Conservation (phyloP, 306 rosid species). For the Leucaena leucocephala region DNA sequence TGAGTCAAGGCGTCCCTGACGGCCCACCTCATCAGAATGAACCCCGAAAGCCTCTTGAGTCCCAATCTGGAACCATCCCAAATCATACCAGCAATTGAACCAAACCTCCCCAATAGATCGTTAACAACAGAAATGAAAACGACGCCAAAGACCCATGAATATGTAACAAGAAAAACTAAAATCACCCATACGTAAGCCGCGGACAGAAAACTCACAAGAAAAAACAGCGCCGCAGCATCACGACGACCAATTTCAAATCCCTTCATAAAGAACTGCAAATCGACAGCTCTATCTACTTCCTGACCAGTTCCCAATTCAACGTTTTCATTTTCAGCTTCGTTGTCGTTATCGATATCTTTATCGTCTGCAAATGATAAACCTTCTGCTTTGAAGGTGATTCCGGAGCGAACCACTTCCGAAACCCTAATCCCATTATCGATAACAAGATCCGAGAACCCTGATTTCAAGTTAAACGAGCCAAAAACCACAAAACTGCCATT, state of each 20-base stretch:
- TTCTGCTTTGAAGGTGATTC: constrained; percentile 55
- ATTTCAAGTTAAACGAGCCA: constrained; percentile 40
- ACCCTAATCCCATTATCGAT: constrained; percentile 73
- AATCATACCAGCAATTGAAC: constrained; percentile 53
- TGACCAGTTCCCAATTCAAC: constrained; percentile 46
- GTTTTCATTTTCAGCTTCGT: constrained; percentile 29
- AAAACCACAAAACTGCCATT: constrained; percentile 56
- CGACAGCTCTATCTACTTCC: constrained; percentile 54
- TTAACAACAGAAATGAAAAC: constrained; percentile 74
- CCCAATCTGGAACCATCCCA: too few relatives aligned
- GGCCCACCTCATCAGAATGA: too few relatives aligned
- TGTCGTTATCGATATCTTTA: constrained; percentile 33
- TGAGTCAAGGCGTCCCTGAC: constrained; percentile 32
- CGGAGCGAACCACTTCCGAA: constrained; percentile 69
- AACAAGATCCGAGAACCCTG: constrained; percentile 76
- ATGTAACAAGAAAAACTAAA: too few relatives aligned
- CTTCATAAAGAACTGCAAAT: constrained; percentile 64
- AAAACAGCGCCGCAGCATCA: constrained; percentile 67
- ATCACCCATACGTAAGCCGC: constrained; percentile 37
- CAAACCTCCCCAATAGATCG: constrained; percentile 69
- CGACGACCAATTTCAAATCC: constrained; percentile 82
- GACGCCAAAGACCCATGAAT: constrained; percentile 45
- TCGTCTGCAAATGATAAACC: constrained; percentile 33
- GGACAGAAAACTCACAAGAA: constrained; percentile 72
- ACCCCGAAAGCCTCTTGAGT: too few relatives aligned